These are phyloP conservation scores for Blepharisma stoltei DNA, from an alignment of 73 alveolate genomes.

Conservation along the genomic window DNA sequence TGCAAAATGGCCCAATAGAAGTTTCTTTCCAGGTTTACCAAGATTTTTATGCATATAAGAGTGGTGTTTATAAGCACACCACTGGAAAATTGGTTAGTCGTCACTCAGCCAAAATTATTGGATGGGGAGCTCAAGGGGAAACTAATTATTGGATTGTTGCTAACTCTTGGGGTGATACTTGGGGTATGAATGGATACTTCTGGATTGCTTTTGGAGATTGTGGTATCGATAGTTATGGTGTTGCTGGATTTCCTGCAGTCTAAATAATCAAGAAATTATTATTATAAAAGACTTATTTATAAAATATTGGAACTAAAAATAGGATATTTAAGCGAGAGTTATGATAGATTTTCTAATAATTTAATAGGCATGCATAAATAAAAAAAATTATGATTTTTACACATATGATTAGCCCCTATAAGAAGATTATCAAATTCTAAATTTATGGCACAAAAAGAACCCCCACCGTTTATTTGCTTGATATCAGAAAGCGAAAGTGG, in stretches of 20 bases:
- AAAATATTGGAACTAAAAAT: too few species aligned
- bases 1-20: slow-evolving; percentile 11
- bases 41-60: slow-evolving; percentile 74
- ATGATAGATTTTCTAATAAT: too few species aligned
- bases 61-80: slow-evolving; percentile 77
- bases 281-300: too few species aligned
- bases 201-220: slow-evolving; percentile 18
- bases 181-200: slow-evolving; percentile 77
- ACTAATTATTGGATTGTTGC: slow-evolving; percentile 82
- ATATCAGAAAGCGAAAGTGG: too few species aligned
- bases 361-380: too few species aligned
- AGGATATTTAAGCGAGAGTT: too few species aligned
- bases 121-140: slow-evolving; percentile 76
- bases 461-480: too few species aligned
- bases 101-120: slow-evolving; percentile 77
- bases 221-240: neutral
- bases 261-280: neutral
- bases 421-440: too few species aligned
- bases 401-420: too few species aligned
- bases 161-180: slow-evolving; percentile 75
- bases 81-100: slow-evolving; percentile 70
- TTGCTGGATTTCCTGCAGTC: slow-evolving; percentile 8
- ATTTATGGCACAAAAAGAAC: too few species aligned
- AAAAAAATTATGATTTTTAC: too few species aligned
- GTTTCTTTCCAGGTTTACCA: slow-evolving; percentile 43